A percentile compares a stretch with the other conserved stretches of the same genome.
Conservation (phyloP, 768 basidiomycete species). For the Leccinum truebloodii region DNA sequence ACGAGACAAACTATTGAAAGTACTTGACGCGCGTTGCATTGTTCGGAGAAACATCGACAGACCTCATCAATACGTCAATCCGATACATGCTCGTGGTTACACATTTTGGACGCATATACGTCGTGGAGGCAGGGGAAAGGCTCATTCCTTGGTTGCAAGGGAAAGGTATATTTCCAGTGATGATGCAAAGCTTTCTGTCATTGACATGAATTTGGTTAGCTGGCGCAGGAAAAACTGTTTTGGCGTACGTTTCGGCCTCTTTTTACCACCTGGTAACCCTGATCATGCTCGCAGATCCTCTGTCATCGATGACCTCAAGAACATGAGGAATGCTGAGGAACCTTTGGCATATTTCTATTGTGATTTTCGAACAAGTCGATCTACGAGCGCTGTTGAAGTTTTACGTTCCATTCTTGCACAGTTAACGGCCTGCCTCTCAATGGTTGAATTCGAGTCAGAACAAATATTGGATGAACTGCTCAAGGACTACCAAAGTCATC, state of each 20-base stretch:
- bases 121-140: no score
- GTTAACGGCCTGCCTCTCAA: neutral
- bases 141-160: no score
- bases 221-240: slow-evolving; percentile 1
- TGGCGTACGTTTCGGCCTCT: neutral
- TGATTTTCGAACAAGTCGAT: slow-evolving; percentile 15
- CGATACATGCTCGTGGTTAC: no score
- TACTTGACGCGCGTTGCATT: no score
- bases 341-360: slow-evolving; percentile 24
- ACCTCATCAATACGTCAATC: no score
- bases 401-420: slow-evolving; percentile 24
- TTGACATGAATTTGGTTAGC: neutral
- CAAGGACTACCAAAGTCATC: neutral
- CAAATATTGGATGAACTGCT: slow-evolving; percentile 8
- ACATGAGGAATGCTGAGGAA: neutral
- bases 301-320: neutral
- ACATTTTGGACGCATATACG: no score
- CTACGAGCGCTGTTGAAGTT: slow-evolving; percentile 15
- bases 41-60: no score
- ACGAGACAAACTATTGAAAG: no score
- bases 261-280: neutral
- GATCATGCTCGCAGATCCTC: neutral
- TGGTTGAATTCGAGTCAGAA: neutral
- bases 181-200: neutral
- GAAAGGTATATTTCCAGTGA: slow-evolving; percentile 17